Evolutionary conservation across 495 filamentous ascomycete species (phyloP).

Genomic region (Trypethelium eluteriae): DNA sequence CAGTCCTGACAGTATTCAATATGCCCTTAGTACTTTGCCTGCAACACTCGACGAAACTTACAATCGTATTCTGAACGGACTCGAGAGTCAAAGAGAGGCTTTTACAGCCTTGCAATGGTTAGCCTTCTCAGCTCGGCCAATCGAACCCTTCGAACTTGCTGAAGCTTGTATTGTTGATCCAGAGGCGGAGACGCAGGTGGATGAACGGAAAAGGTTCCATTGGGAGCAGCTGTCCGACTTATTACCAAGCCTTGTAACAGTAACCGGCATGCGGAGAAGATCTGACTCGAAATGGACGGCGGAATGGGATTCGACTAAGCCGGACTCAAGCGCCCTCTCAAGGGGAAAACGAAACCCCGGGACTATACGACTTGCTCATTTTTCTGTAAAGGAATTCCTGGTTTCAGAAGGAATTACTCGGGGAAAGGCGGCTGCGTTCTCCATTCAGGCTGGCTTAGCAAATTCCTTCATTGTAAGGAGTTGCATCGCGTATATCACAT

Average conservation of each 20-base stretch:
- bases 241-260: not conserved
- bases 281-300: not conserved
- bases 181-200: not conserved
- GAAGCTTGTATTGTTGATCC: slow-evolving; percentile 19
- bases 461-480: slow-evolving; percentile 18
- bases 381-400: slow-evolving; percentile 30
- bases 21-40: slow-evolving; percentile 22
- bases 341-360: not conserved
- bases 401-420: slow-evolving; percentile 19
- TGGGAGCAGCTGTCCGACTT: not conserved
- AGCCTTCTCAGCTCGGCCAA: slow-evolving; percentile 21
- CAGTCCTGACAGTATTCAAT: slow-evolving; percentile 14
- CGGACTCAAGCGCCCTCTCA: not conserved
- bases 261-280: not conserved
- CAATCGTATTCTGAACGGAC: slow-evolving; percentile 24
- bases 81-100: slow-evolving; percentile 18
- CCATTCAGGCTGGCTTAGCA: slow-evolving; percentile 8
- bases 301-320: not conserved
- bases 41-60: slow-evolving; percentile 29
- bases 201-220: not conserved
- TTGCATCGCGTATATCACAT: no score
- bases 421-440: slow-evolving; percentile 12
- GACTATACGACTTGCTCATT: slow-evolving; percentile 25
- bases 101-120: slow-evolving; percentile 25
- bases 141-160: slow-evolving; percentile 21